Evolutionary conservation across 768 basidiomycete genomes (phyloP), one percentile per base, ranked within the genome.

Genomic region (Pulveroboletus sp.): DNA sequence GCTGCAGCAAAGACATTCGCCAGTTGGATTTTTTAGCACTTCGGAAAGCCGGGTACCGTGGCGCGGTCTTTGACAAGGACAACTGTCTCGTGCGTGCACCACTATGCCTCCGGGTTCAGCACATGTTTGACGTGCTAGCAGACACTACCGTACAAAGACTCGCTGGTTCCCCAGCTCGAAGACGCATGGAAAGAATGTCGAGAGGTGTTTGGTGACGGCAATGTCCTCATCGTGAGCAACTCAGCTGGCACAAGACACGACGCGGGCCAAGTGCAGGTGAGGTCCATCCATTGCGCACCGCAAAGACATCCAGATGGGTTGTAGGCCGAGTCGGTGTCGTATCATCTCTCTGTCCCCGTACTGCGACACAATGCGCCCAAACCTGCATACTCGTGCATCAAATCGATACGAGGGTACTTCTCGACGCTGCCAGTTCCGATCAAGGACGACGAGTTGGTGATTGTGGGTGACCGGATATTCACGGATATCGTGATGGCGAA

Each of bases 21-120:
- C 77, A 85, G 55, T 75, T 94, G 59, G 81, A 94, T 67, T 93
- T 91, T 74, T 57, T 57, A 9, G 82, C 82, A 32, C 73, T 98
- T 33, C 78, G 78, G 48, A 73, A 75, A 48, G 81, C 84, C 8
- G 93, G 94, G 5, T 94, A 91, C 64, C 80, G 82, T 39, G 93
- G 89, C n/a, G 90, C 87, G 4, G 82, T 99, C 2, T 87, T 98
- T 57, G 95, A 98, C 77, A 97, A 98, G 70, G 95, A 99, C 63
- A 98, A 99, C 59, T 98, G 95, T 62, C 70, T 98, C 56, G 95
- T 91, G 55, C 24, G 86, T 71, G 16, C 5, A 40, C 8, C 5
- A 9, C 16, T 2, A 21, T 27, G 7, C 11, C 0, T 2, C n/a
- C 1, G n/a, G n/a, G n/a, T 4, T 4, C 7, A n/a, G 25, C 17